A percentile compares a stretch with the other conserved stretches of the same genome.
These are phyloP conservation scores for Ogataea allantospora DNA, from an alignment of 805 yeast genomes.

Conservation along the genomic window DNA sequence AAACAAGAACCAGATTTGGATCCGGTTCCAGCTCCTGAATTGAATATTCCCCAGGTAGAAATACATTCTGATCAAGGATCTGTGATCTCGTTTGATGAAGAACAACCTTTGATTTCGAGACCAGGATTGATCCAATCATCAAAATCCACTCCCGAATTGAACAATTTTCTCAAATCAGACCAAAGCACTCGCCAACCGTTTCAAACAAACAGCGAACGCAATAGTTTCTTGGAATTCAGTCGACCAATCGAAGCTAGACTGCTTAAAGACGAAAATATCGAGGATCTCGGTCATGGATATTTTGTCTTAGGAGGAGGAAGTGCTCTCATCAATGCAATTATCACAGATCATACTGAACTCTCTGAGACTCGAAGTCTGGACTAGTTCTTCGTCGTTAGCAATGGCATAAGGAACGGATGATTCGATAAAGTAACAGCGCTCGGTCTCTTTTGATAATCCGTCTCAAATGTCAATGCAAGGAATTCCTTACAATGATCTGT, in stretches of 20 bases:
- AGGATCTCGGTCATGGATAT: constrained; percentile 22
- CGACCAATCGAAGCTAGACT: constrained; percentile 11
- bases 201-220: constrained; percentile 10
- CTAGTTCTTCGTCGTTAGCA: constrained; percentile 40
- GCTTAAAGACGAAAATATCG: constrained; percentile 2
- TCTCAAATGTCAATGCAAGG: constrained; percentile 62
- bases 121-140: constrained; percentile 18
- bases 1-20: neutral
- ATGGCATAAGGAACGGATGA: constrained; percentile 58
- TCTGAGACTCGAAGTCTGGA: constrained; percentile 1
- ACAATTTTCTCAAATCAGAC: neutral
- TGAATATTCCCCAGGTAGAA: neutral
- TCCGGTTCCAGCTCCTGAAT: neutral
- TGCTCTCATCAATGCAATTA: constrained; percentile 18
- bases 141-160: constrained; percentile 20
- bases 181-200: neutral
- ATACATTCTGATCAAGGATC: constrained; percentile 9
- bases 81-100: constrained; percentile 11
- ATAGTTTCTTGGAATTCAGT: constrained; percentile 16
- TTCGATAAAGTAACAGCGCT: constrained; percentile 65
- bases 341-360: constrained; percentile 9
- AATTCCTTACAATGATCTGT: constrained; percentile 69
- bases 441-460: constrained; percentile 73
- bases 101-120: neutral
- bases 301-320: constrained; percentile 25